Evolutionary conservation across 148 eudicot species (phyloP).

Genomic region (Fagopyrum tataricum): DNA sequence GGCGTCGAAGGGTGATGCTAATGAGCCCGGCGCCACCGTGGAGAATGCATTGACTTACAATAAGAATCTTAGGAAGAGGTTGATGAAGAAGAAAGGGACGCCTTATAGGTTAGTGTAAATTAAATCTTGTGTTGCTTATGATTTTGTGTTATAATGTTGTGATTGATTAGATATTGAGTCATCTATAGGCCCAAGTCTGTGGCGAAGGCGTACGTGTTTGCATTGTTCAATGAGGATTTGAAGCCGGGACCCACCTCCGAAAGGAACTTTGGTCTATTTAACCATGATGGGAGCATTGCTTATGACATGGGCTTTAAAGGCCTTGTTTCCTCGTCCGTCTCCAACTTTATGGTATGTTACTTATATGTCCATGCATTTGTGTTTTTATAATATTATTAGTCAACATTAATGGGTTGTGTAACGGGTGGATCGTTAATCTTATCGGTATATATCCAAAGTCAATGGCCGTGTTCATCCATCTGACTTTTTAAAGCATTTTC

Average conservation of each 20-base stretch:
- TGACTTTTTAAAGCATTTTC: no score
- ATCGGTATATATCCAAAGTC: no score
- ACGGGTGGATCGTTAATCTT: no score
- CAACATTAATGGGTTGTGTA: no score
- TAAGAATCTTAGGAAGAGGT: slow-evolving; percentile 4
- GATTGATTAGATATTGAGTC: no score
- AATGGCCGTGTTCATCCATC: no score
- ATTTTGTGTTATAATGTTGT: no score
- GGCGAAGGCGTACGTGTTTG: slow-evolving; percentile 4
- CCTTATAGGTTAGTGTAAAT: background rate
- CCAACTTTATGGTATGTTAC: background rate
- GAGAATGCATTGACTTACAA: slow-evolving; percentile 12
- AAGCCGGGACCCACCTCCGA: slow-evolving; percentile 19
- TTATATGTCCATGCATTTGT: no score
- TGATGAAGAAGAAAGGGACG: slow-evolving; percentile 10
- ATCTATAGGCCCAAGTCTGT: background rate
- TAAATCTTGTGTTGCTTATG: no score
- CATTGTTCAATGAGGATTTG: slow-evolving; percentile 17
- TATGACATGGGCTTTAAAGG: background rate
- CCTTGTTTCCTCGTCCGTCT: background rate
- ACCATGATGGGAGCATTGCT: slow-evolving; percentile 6
- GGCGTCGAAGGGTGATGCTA: slow-evolving; percentile 16
- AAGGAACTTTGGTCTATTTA: slow-evolving; percentile 15
- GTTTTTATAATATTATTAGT: no score
- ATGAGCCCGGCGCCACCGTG: slow-evolving; percentile 10